Base-by-base conservation (phyloP, 2,329 filamentous ascomycete genomes). In the Coniochaeta ligniaria region DNA sequence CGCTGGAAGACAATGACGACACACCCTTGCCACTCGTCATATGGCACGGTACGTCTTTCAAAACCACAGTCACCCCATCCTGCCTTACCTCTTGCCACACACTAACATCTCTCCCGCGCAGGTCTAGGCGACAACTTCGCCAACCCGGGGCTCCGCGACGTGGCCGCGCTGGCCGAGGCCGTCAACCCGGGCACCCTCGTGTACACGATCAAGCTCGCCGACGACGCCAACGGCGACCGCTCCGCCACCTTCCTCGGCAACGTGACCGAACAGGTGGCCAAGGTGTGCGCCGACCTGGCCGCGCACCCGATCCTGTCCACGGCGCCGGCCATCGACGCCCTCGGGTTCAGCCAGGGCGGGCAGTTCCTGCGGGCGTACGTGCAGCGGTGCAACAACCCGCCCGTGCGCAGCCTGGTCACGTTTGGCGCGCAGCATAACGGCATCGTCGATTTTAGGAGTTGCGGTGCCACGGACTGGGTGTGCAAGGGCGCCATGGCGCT, bases 311-410 rank as follows among this genome's bases (percentile, higher is more conserved):
- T 96, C 72, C 84, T 97, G 17, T 88, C 88, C 60, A 90, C 88
- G 7, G 90, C 91, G 0, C 90, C 90, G 0, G 91, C 89, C 64
- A 82, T 97, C 71, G 95, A 98, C 75, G 94, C 93, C 36, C 78
- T 99, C 38, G 95, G 95, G 31, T 97, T 99, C 79, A 95, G 90
- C 16, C 95, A 99, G 75, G 95, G 95, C 64, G 95, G 95, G 1
- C 91, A 96, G 73, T 97, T 99, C 78, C 83, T 99, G n/a, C 87
- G 95, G 62, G 95, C 83, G 26, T 93, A 96, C 72, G 80, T 96
- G 65, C 87, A 99, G 80, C 84, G 91, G 50, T 99, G 95, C 80
- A 95, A 92, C 73, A 70, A 68, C 36, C 88, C 92, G 0, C 87
- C 85, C 4, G 84, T 96, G 14, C 83, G 86, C 65, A 93, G 85